Conservation (phyloP, 768 basidiomycete genomes). For the Agrocybe chaxingu region DNA sequence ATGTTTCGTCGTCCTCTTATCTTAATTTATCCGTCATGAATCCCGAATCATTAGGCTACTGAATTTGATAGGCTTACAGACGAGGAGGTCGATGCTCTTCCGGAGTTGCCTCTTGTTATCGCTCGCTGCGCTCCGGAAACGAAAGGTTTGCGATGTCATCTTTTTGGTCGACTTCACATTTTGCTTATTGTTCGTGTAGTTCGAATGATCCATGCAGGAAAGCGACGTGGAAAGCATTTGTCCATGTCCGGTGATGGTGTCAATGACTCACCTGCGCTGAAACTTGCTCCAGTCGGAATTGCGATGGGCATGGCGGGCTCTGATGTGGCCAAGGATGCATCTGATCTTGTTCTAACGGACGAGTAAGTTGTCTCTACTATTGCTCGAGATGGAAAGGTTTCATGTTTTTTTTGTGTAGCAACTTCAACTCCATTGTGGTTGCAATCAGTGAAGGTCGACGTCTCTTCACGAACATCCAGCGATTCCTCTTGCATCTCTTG, state of each 20-base stretch:
- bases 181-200: conserved; percentile 17
- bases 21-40: background rate
- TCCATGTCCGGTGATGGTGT: conserved; percentile 65
- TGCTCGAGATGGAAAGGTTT: no score
- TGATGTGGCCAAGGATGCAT: conserved; percentile 54
- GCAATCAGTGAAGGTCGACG: conserved; percentile 56
- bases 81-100: conserved; percentile 43
- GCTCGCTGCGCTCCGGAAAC: conserved; percentile 57
- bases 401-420: conserved; percentile 21
- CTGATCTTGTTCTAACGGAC: conserved; percentile 56
- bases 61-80: conserved; percentile 54
- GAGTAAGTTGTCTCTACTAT: conserved; percentile 28
- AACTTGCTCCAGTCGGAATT: conserved; percentile 52
- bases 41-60: conserved; percentile 20
- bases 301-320: conserved; percentile 57
- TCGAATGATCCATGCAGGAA: conserved; percentile 56
- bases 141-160: conserved; percentile 26
- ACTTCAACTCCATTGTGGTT: conserved; percentile 57
- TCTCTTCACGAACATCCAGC: conserved; percentile 53
- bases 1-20: background rate
- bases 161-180: background rate
- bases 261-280: conserved; percentile 57
- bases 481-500: conserved; percentile 53
- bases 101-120: conserved; percentile 55
- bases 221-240: conserved; percentile 47